Evolutionary conservation across 495 filamentous ascomycete genomes (phyloP).

Genomic region (Hyaloscypha variabilis): DNA sequence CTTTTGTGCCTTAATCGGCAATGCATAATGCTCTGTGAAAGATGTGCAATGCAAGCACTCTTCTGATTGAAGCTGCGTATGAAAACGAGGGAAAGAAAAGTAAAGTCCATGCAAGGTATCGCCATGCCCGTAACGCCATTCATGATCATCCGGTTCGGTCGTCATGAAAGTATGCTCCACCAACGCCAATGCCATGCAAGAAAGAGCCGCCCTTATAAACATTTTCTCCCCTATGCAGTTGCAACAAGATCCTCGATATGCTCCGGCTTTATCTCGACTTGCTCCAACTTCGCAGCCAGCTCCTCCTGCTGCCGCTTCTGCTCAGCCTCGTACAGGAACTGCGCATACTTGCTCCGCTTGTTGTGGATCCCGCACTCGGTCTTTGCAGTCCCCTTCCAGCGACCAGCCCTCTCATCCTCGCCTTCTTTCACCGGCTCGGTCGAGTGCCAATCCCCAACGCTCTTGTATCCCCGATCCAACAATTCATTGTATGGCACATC

Average conservation of each 20-base stretch:
- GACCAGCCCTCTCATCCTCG: slow-evolving; percentile 95
- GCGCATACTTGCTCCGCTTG: slow-evolving; percentile 87
- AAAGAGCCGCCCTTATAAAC: background rate
- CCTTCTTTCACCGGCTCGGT: slow-evolving; percentile 87
- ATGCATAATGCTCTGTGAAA: background rate
- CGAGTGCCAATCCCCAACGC: slow-evolving; percentile 96
- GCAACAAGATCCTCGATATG: slow-evolving; percentile 7
- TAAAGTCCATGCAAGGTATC: background rate
- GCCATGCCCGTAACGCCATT: background rate
- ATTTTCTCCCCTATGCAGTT: background rate
- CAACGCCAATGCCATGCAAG: background rate
- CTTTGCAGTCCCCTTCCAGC: slow-evolving; percentile 95
- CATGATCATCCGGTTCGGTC: background rate
- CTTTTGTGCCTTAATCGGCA: background rate
- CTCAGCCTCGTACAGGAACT: slow-evolving; percentile 77
- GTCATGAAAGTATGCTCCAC: background rate
- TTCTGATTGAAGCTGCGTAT: background rate
- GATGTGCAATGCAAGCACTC: background rate
- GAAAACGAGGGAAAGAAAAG: background rate
- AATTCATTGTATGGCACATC: slow-evolving; percentile 93
- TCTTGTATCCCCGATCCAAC: slow-evolving; percentile 92
- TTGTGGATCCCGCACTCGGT: slow-evolving; percentile 99
- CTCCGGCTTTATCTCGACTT: slow-evolving; percentile 34
- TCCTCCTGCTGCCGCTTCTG: slow-evolving; percentile 69
- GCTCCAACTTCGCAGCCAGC: slow-evolving; percentile 39